phyloP scores from a whole-genome alignment of 306 rosid species.

The Castanopsis chinensis region DNA sequence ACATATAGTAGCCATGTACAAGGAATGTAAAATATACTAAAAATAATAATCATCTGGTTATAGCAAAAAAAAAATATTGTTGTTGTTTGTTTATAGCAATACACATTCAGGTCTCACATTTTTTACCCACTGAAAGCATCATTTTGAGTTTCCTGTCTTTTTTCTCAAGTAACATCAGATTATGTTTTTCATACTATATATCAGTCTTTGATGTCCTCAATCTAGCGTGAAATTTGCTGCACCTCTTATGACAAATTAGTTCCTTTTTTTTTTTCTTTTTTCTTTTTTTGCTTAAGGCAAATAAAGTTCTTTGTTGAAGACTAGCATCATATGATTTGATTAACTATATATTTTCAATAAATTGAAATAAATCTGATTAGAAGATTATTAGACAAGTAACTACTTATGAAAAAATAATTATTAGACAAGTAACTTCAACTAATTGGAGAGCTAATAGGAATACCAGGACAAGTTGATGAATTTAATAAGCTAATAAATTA shows the following conservation, averaged over 20 bases:
- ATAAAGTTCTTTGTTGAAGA: background rate
- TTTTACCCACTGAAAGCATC: background rate
- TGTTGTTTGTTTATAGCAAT: background rate
- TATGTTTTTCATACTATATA: background rate
- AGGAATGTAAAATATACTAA: background rate
- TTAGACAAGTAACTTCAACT: background rate
- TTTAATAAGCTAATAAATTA: slow-evolving; percentile 12
- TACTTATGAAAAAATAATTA: background rate
- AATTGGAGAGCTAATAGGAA: background rate
- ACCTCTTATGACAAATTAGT: background rate
- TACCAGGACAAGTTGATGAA: background rate
- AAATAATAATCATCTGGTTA: slow-evolving; percentile 11
- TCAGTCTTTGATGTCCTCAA: background rate
- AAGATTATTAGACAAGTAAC: background rate
- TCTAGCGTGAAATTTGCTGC: background rate
- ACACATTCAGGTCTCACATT: background rate
- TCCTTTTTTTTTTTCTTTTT: background rate
- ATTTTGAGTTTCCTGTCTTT: background rate
- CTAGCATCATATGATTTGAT: background rate
- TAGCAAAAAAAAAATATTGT: background rate
- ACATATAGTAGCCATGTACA: background rate
- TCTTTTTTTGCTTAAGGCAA: no score
- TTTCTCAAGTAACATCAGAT: background rate
- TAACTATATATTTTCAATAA: background rate
- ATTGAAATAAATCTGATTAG: background rate